Percentiles rank a stretch among this genome's conserved stretches.
phyloP scores from a whole-genome alignment of 148 eudicot species.

The Heliamphora exappendiculata region DNA sequence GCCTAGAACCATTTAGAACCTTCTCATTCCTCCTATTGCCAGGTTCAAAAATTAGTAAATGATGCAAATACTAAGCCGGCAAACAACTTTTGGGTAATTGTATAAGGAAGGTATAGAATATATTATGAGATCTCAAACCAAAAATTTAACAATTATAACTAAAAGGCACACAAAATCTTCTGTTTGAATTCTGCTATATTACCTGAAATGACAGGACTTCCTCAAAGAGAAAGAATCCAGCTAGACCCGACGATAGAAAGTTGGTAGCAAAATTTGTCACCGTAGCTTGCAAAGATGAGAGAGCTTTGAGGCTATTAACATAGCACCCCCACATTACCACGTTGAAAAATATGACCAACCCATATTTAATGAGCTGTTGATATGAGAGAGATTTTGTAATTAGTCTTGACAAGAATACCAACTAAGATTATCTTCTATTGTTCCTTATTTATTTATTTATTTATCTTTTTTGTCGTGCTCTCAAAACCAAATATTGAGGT shows the following conservation, averaged over 20 bases:
- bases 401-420: neutral
- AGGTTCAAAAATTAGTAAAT: neutral
- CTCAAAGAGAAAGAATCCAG: slow-evolving; percentile 79
- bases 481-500: neutral
- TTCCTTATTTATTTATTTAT: neutral
- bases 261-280: slow-evolving; percentile 88
- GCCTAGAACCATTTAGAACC: neutral
- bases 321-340: slow-evolving; percentile 96
- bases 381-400: slow-evolving; percentile 7
- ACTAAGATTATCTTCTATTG: neutral
- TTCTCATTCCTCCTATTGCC: neutral
- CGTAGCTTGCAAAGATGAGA: slow-evolving; percentile 97
- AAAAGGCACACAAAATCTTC: neutral
- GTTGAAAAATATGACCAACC: slow-evolving; percentile 62
- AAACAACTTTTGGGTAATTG: neutral
- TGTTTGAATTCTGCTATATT: slow-evolving; percentile 4
- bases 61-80: neutral
- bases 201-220: slow-evolving; percentile 75
- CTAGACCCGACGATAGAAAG: slow-evolving; percentile 82
- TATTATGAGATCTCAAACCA: neutral
- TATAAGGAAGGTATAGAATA: neutral
- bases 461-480: neutral
- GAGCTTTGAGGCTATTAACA: slow-evolving; percentile 81
- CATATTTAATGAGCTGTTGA: slow-evolving; percentile 59
- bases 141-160: neutral